A percentile compares a stretch with the other conserved stretches of the same genome.
phyloP scores from a whole-genome alignment of 805 yeast species.

The Candida gorgasii region DNA sequence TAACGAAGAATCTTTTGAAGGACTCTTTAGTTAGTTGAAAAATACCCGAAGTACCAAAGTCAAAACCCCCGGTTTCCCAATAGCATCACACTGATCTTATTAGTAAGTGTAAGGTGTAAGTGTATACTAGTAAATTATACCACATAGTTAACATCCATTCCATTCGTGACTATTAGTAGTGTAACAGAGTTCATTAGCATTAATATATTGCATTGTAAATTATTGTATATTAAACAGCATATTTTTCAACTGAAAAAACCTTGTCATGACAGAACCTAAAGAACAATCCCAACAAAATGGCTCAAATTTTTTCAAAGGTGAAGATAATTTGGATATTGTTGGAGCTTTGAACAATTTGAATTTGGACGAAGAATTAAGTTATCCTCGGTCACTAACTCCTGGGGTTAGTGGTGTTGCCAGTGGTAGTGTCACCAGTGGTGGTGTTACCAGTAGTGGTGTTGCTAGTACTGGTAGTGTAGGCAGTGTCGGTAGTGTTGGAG shows the following conservation, averaged over 20 bases:
- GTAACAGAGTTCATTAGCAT: constrained; percentile 9
- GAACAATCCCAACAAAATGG: neutral
- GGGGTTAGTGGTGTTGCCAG: neutral
- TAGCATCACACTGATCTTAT: neutral
- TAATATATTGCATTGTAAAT: constrained; percentile 8
- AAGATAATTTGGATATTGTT: constrained; percentile 41
- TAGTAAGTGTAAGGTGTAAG: constrained; percentile 1
- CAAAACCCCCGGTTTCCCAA: no score
- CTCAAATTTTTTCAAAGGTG: constrained; percentile 21
- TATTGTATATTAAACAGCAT: constrained; percentile 8
- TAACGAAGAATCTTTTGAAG: constrained; percentile 1
- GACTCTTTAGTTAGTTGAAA: neutral
- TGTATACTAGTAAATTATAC: neutral
- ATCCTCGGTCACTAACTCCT: neutral
- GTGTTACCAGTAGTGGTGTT: neutral
- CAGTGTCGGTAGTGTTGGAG: neutral
- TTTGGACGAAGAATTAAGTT: constrained; percentile 32
- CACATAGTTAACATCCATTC: neutral
- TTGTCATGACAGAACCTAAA: constrained; percentile 6
- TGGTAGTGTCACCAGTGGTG: neutral
- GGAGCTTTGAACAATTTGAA: constrained; percentile 50
- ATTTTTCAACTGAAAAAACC: no score
- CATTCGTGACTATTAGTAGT: no score
- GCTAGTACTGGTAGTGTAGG: neutral
- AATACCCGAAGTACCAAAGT: no score